Evolutionary conservation across 495 filamentous ascomycete species (phyloP), one percentile per base, ranked within the genome.

Genomic region (Hypoxylon cercidicola): DNA sequence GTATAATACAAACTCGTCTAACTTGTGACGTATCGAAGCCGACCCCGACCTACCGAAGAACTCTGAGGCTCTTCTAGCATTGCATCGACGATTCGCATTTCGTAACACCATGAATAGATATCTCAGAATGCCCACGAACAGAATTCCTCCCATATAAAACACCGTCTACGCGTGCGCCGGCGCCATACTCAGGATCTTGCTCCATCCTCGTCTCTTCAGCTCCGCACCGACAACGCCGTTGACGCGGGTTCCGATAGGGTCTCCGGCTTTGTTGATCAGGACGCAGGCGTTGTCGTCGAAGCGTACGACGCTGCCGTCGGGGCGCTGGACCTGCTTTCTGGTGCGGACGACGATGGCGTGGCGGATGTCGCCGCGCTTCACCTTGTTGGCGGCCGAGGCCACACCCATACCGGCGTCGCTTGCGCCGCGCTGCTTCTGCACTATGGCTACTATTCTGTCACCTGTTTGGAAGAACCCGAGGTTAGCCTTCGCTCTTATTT

Each of bases 201-300:
- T 95, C 93, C 96, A 98, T 75, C 94, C 88, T 79, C 89, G 93
- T 61, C 88, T 86, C 66, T 91, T 85, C 72, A 99, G 75, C 78
- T 99, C 95, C 43, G 87, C 82, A 15, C 93, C 94, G 28, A 97
- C 92, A 43, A 96, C 85, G 59, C 92, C 90, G 77, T 90, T 98
- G 80, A 99, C 85, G 74, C 95, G 88, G 3, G 91, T 93, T 51
- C 95, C 95, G 66, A 99, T 88, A 7, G 95, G 96, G 74, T 99
- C 95, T 3, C 96, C 96, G 5, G 91, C 84, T 84, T 99, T 99
- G 78, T 96, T 97, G 75, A 99, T 90, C 73, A 99, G 77, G 23
- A 98, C 96, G 74, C 95, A 99, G 15, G 95, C 95, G 80, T 98
- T 99, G 73, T 99, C 95, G 80, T 95, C 95, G 77, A 98, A 99